Evolutionary conservation across 345 rosid genomes (phyloP).

Genomic region (Brassica juncea): DNA sequence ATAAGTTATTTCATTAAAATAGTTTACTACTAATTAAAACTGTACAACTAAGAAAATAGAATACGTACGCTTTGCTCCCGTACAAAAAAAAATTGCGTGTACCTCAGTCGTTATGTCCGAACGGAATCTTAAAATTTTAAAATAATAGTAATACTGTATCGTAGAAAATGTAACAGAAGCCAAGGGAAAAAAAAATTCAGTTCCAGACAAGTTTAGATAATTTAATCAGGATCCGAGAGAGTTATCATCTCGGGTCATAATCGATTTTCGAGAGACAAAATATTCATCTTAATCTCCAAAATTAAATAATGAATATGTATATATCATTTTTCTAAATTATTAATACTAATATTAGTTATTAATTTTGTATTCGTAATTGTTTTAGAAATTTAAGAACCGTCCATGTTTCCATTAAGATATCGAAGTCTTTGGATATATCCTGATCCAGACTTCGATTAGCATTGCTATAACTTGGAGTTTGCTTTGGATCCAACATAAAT

Average conservation of each 20-base stretch:
- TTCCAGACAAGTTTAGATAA: background rate
- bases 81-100: slow-evolving; percentile 26
- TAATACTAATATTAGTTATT: too few species aligned
- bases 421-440: background rate
- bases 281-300: too few species aligned
- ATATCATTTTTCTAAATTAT: too few species aligned
- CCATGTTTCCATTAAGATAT: background rate
- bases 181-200: too few species aligned
- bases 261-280: too few species aligned
- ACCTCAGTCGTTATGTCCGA: slow-evolving; percentile 26
- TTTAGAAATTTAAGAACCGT: too few species aligned
- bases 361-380: too few species aligned
- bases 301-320: too few species aligned
- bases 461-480: background rate
- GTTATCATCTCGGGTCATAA: background rate
- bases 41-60: background rate
- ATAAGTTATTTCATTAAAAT: background rate
- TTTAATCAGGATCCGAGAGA: background rate
- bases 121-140: slow-evolving; percentile 29
- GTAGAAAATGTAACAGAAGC: background rate
- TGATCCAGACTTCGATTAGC: background rate
- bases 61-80: slow-evolving; percentile 22
- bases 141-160: background rate
- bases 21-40: background rate
- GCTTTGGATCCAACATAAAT: background rate